phyloP scores from a whole-genome alignment of 192 early-diverging fungal species.

The Chytriomyces sp. region DNA sequence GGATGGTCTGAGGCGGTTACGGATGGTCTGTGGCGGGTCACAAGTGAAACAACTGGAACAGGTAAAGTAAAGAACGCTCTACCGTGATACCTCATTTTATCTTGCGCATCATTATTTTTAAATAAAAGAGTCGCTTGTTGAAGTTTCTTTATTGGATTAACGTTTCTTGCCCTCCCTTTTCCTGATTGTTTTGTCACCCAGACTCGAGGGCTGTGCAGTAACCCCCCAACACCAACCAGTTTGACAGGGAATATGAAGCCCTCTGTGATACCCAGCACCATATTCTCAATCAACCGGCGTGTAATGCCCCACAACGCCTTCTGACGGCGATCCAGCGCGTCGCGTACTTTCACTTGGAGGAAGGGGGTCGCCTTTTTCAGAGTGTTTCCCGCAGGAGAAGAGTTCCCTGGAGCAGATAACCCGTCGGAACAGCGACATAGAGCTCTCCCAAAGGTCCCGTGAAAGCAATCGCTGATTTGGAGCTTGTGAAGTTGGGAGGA shows the following conservation, averaged over 20 bases:
- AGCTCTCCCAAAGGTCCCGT: conserved; percentile 82
- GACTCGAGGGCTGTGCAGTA: conserved; percentile 87
- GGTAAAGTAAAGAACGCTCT: too few relatives aligned
- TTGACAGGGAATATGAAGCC: conserved; percentile 82
- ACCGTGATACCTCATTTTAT: too few relatives aligned
- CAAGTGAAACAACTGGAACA: too few relatives aligned
- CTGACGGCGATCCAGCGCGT: conserved; percentile 71
- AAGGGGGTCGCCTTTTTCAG: conserved; percentile 30
- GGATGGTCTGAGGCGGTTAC: conserved; percentile 8
- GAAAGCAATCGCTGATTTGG: conserved; percentile 63
- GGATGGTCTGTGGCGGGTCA: conserved; percentile 39
- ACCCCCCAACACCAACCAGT: conserved; percentile 89
- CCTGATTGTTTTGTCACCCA: conserved; percentile 96
- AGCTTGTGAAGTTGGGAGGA: conserved; percentile 48
- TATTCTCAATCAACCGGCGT: conserved; percentile 81
- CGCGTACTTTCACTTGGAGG: conserved; percentile 48
- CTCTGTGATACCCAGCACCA: conserved; percentile 86
- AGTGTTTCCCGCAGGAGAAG: conserved; percentile 23
- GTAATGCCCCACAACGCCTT: conserved; percentile 97
- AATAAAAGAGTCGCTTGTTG: background rate
- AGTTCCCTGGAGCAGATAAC: conserved; percentile 63
- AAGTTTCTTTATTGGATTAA: too few relatives aligned
- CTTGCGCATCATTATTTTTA: background rate
- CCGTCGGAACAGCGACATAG: conserved; percentile 79
- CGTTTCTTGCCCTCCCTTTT: conserved; percentile 97